phyloP scores from a whole-genome alignment of 2,329 filamentous ascomycete genomes.

The Nemania abortiva region DNA sequence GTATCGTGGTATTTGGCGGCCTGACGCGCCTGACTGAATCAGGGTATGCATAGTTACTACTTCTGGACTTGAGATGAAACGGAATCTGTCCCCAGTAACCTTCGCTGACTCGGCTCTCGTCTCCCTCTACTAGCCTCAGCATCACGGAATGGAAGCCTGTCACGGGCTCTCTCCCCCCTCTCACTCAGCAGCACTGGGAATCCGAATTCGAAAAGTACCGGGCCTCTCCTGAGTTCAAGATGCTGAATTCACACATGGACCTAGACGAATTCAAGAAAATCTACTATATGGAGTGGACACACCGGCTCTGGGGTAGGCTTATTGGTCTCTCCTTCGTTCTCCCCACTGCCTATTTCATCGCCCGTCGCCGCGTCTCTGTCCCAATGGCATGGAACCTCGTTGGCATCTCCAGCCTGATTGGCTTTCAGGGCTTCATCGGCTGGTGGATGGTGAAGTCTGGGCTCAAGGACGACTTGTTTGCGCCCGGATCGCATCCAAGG shows the following conservation, averaged over 20 bases:
- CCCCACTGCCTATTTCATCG: constrained; percentile 89
- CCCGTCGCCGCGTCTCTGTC: constrained; percentile 79
- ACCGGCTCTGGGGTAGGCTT: constrained; percentile 92
- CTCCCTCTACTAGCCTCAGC: constrained; percentile 73
- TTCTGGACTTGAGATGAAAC: not conserved
- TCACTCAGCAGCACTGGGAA: constrained; percentile 85
- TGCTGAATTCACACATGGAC: constrained; percentile 93
- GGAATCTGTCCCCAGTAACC: constrained; percentile 3
- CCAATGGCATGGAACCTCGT: constrained; percentile 81
- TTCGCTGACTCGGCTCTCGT: constrained; percentile 25
- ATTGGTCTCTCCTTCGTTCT: constrained; percentile 91
- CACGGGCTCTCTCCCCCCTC: constrained; percentile 88
- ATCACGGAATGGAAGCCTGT: constrained; percentile 99
- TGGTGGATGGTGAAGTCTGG: constrained; percentile 99
- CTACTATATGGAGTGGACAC: constrained; percentile 99
- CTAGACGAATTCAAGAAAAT: constrained; percentile 97
- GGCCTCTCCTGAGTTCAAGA: constrained; percentile 89
- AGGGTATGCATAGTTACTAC: constrained; percentile 71
- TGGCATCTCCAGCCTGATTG: constrained; percentile 90
- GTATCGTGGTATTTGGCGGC: constrained; percentile 95
- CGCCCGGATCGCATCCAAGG: constrained; percentile 87
- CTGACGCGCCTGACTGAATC: constrained; percentile 95
- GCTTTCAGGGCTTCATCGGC: constrained; percentile 93
- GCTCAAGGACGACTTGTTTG: constrained; percentile 94
- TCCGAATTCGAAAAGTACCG: constrained; percentile 94